Base-by-base conservation (phyloP, 345 rosid species). In the Populus davidiana region DNA sequence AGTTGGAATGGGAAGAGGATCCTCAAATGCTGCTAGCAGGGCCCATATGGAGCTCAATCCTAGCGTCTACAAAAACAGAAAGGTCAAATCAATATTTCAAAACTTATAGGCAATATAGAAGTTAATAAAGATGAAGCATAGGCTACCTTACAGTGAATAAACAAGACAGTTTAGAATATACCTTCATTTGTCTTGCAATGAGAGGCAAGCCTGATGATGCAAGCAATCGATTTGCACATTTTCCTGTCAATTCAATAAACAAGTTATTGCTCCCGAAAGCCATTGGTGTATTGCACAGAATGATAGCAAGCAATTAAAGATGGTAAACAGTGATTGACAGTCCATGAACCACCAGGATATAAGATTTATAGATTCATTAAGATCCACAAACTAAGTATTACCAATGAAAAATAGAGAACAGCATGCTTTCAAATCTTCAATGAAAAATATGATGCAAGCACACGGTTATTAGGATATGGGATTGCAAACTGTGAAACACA, bases 121-220 rank as follows among this genome's bases (percentile, higher is more conserved):
- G 66, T 70, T 38, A 64, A 36, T 33, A 56, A 63, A 69, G 17
- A 25, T 41, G 33, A 39, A 66, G 10, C 68, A n/a, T 20, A 35
- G 64, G 70, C 66, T 41, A 85, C 41, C 27, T 64, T 59, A 29
- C n/a, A 31, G 29, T 14, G 23, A 35, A 44, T 20, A 72, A 80
- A n/a, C 36, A 38, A 73, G 50, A 23, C 1, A 25, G 20, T 67
- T 72, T 59, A 64, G 25, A 11, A 43, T 50, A 43, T 83, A 91
- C 97, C 98, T 95, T 93, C 97, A 93, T 95, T 83, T 95, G 99
- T 83, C 88, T 87, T 72, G 96, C 96, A 76, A 94, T 86, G 38
- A 90, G 79, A 2, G 98, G 96, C 84, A 94, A 87, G 76, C 98
- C 98, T 43, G 98, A 89, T 71, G 97, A 83, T 78, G 92, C 85